These are phyloP conservation scores for Neckera pumila DNA, from an alignment of 225 moss, liverwort and hornwort species.

Conservation along the genomic window DNA sequence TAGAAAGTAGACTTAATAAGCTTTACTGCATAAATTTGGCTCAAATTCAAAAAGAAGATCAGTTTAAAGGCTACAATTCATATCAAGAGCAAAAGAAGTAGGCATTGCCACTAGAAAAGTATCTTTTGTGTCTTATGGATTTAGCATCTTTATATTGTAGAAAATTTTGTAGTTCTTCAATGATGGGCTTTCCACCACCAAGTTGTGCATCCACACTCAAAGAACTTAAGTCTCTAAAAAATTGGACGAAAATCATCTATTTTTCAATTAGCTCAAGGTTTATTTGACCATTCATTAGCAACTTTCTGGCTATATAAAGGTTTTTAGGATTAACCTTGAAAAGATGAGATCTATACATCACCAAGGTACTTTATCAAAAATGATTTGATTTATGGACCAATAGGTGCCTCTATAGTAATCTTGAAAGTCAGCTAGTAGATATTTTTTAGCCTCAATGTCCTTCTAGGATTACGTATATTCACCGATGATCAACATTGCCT, in stretches of 20 bases:
- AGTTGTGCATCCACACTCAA: not conserved
- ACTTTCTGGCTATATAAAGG: not conserved
- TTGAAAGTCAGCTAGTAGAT: not conserved
- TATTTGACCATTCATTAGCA: not conserved
- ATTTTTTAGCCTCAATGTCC: not conserved
- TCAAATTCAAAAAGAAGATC: not conserved
- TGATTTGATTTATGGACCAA: not conserved
- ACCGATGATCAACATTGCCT: not conserved
- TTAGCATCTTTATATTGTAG: not conserved
- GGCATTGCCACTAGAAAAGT: not conserved
- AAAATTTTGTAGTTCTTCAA: not conserved
- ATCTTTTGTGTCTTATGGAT: accelerated
- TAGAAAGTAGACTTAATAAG: not conserved
- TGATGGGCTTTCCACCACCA: accelerated
- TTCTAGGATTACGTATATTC: not conserved
- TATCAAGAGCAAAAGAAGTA: not conserved
- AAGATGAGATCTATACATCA: not conserved
- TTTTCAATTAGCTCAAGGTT: not conserved
- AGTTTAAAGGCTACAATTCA: too few relatives aligned
- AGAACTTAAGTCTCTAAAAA: not conserved
- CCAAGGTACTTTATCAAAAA: not conserved
- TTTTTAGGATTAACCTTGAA: not conserved
- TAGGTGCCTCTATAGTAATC: not conserved
- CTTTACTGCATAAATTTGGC: not conserved
- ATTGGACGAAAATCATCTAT: not conserved